phyloP scores from a whole-genome alignment of 345 rosid genomes.

The Eucalyptus erythrocorys region DNA sequence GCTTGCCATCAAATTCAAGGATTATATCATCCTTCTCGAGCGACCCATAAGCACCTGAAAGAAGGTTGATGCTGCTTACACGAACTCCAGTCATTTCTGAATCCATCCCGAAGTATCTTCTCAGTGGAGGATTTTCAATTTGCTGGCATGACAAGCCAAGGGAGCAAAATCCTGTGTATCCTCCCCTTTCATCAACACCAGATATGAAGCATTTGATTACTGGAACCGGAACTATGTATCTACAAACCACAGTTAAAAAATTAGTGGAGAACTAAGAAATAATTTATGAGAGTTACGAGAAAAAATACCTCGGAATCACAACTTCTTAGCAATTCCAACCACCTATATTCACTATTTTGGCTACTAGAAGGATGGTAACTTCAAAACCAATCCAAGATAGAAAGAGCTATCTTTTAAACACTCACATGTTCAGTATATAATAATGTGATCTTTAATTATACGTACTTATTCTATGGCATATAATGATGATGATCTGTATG shows the following conservation, averaged over 20 bases:
- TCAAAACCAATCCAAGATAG: neutral
- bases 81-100: conserved; percentile 74
- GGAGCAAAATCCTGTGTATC: conserved; percentile 68
- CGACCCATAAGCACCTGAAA: conserved; percentile 43
- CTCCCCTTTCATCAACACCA: conserved; percentile 58
- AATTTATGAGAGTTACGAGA: neutral
- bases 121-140: conserved; percentile 69
- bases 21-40: conserved; percentile 72
- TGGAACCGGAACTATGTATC: conserved; percentile 83
- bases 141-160: conserved; percentile 78
- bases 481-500: neutral
- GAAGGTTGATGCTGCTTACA: conserved; percentile 68
- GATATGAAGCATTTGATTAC: conserved; percentile 66
- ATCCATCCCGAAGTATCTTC: conserved; percentile 43
- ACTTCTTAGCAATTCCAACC: neutral
- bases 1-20: conserved; percentile 64
- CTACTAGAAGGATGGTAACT: neutral
- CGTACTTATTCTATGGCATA: neutral
- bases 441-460: neutral
- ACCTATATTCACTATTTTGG: neutral
- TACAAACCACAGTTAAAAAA: conserved; percentile 7
- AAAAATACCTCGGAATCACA: neutral
- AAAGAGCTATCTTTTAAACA: neutral
- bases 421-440: neutral
- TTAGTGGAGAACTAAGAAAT: neutral